phyloP scores from a whole-genome alignment of 345 rosid species.

The Odontarrhena argentea region DNA sequence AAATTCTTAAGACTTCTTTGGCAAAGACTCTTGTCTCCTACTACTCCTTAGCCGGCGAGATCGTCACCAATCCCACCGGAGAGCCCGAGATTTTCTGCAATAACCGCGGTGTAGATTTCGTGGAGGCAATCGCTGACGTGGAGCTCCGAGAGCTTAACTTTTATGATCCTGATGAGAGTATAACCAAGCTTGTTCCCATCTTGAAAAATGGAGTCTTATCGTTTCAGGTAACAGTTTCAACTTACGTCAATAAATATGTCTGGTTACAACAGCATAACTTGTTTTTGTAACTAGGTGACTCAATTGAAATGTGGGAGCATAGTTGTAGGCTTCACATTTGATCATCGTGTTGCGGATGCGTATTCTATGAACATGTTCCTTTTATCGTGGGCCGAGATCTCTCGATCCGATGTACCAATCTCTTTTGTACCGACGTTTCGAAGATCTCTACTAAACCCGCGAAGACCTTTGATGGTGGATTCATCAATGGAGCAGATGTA shows the following conservation, averaged over 20 bases:
- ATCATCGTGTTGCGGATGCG: slow-evolving; percentile 80
- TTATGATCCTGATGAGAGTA: slow-evolving; percentile 62
- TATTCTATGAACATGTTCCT: slow-evolving; percentile 74
- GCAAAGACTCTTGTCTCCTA: slow-evolving; percentile 67
- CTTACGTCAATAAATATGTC: not conserved
- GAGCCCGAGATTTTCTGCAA: slow-evolving; percentile 86
- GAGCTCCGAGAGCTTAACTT: slow-evolving; percentile 58
- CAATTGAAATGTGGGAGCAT: slow-evolving; percentile 67
- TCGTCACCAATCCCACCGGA: slow-evolving; percentile 54
- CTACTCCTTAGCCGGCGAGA: slow-evolving; percentile 75
- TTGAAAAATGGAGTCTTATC: slow-evolving; percentile 63
- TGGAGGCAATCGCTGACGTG: slow-evolving; percentile 62
- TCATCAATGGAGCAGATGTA: slow-evolving; percentile 55
- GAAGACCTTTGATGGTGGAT: slow-evolving; percentile 47
- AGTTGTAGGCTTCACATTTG: slow-evolving; percentile 69
- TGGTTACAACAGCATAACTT: not conserved
- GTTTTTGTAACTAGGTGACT: slow-evolving; percentile 48
- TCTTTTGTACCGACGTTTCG: slow-evolving; percentile 56
- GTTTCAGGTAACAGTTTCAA: slow-evolving; percentile 56
- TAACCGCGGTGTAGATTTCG: slow-evolving; percentile 80
- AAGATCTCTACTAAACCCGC: slow-evolving; percentile 59
- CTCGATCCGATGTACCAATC: slow-evolving; percentile 46
- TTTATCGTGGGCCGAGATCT: slow-evolving; percentile 66
- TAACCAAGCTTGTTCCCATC: slow-evolving; percentile 65
- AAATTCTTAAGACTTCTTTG: slow-evolving; percentile 57